These are phyloP conservation scores for Ophiosphaerella narmari DNA, from an alignment of 2,329 filamentous ascomycete species.

Conservation along the genomic window DNA sequence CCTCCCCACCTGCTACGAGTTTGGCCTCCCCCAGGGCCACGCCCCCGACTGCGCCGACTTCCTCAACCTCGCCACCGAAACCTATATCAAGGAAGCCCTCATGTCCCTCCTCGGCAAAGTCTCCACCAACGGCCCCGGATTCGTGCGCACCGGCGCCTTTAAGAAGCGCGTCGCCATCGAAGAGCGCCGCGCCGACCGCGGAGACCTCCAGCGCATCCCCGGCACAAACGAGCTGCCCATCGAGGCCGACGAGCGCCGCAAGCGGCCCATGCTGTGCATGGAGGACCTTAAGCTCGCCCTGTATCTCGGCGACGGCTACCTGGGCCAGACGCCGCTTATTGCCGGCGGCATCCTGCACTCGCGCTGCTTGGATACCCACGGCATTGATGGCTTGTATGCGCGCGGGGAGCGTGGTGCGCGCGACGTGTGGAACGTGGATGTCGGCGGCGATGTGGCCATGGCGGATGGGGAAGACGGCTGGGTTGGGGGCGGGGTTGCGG, in stretches of 20 bases:
- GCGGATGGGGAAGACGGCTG: constrained; percentile 46
- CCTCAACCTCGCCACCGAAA: constrained; percentile 65
- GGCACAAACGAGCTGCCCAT: constrained; percentile 74
- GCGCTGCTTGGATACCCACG: constrained; percentile 65
- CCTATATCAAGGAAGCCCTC: constrained; percentile 65
- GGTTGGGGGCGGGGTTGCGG: constrained; percentile 44
- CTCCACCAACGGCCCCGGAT: constrained; percentile 58
- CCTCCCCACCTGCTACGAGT: constrained; percentile 69
- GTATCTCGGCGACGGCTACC: constrained; percentile 73
- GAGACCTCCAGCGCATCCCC: constrained; percentile 74
- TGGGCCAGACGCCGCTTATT: constrained; percentile 78
- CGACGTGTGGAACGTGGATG: constrained; percentile 21
- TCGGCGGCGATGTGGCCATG: constrained; percentile 27
- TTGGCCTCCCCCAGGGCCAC: constrained; percentile 61
- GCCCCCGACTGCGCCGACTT: constrained; percentile 61
- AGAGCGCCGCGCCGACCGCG: constrained; percentile 72
- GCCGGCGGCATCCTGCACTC: constrained; percentile 68
- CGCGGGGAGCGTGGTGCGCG: constrained; percentile 1
- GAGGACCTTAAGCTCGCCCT: constrained; percentile 78
- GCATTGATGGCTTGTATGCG: constrained; percentile 34
- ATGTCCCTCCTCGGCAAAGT: constrained; percentile 60
- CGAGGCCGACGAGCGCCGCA: constrained; percentile 76
- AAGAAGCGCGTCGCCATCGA: constrained; percentile 74
- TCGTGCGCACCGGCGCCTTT: constrained; percentile 78
- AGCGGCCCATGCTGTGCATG: constrained; percentile 73